Base-by-base conservation (phyloP, 805 yeast species). In the Blastobotrys americana region DNA sequence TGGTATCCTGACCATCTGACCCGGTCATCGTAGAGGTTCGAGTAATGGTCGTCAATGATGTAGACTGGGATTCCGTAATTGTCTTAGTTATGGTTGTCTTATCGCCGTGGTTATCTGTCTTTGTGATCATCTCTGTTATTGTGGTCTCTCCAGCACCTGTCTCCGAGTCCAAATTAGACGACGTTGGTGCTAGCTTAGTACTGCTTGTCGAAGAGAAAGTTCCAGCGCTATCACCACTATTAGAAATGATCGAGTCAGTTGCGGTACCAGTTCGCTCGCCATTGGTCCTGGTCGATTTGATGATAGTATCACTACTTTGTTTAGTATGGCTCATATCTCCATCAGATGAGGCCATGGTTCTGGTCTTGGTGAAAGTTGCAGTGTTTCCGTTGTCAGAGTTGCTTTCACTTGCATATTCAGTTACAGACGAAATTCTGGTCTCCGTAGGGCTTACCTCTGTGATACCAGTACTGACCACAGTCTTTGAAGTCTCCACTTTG, bases 391-490 rank as follows among this genome's bases (percentile, higher is more conserved):
- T 25, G 31, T 25, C 31, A 8, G 10, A 8, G 13, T 25, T 42
- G 5, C n/a, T n/a, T n/a, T n/a, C n/a, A n/a, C n/a, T n/a, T n/a
- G n/a, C n/a, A n/a, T n/a, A n/a, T n/a, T n/a, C n/a, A n/a, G n/a
- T n/a, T n/a, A n/a, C n/a, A n/a, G n/a, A n/a, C n/a, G n/a, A n/a
- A 45, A 34, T 25, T 19, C 45, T 33, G 22, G 25, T 28, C 27
- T 25, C 31, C 39, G 43, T 27, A 34, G n/a, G 9, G 34, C 39
- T 18, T 34, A 25, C 10, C 5, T 16, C 15, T 33, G 31, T 25
- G 31, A 13, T 25, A 25, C n/a, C n/a, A n/a, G n/a, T n/a, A n/a
- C n/a, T n/a, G n/a, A 13, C 13, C 31, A 25, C 31, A 25, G 31
- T 25, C 31, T 25, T 25, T 8, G 31, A 8, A 13, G 31, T 25